These are phyloP conservation scores for Cenococcum geophilum DNA, from an alignment of 495 filamentous ascomycete species.

Conservation along the genomic window DNA sequence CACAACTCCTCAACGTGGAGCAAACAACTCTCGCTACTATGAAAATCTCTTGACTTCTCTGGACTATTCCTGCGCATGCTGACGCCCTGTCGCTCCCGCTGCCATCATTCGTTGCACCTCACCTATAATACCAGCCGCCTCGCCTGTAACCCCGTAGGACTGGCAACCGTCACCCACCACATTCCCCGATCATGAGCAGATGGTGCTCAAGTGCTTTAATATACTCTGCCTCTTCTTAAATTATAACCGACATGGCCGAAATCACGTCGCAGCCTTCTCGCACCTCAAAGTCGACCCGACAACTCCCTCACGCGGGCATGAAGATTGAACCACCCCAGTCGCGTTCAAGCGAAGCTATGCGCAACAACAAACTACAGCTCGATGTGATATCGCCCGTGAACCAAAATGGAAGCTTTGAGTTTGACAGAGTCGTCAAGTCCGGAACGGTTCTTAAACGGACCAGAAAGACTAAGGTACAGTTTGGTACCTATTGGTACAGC, in stretches of 20 bases:
- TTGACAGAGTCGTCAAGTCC: conserved; percentile 85
- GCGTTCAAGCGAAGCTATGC: conserved; percentile 16
- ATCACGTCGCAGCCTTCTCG: conserved; percentile 9
- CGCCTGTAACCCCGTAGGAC: background rate
- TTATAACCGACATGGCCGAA: conserved; percentile 17
- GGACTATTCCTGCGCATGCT: conserved; percentile 3
- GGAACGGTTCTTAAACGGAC: conserved; percentile 81
- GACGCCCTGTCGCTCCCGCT: background rate
- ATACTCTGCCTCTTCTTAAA: background rate
- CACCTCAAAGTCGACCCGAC: conserved; percentile 12
- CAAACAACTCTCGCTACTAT: background rate
- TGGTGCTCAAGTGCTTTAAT: background rate
- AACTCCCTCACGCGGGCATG: conserved; percentile 13
- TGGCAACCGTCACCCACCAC: background rate
- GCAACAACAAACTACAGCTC: conserved; percentile 46
- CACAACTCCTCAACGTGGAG: background rate
- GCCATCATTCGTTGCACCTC: conserved; percentile 1
- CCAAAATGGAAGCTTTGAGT: conserved; percentile 91
- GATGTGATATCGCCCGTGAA: conserved; percentile 75
- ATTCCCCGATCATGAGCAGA: background rate
- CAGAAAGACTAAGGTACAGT: conserved; percentile 79
- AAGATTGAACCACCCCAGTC: conserved; percentile 23
- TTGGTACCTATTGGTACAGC: background rate
- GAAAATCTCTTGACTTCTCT: background rate
- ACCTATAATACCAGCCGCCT: background rate